Evolutionary conservation across 345 rosid genomes (phyloP), one percentile per base, ranked within the genome.

Genomic region (Erodium maritimum): DNA sequence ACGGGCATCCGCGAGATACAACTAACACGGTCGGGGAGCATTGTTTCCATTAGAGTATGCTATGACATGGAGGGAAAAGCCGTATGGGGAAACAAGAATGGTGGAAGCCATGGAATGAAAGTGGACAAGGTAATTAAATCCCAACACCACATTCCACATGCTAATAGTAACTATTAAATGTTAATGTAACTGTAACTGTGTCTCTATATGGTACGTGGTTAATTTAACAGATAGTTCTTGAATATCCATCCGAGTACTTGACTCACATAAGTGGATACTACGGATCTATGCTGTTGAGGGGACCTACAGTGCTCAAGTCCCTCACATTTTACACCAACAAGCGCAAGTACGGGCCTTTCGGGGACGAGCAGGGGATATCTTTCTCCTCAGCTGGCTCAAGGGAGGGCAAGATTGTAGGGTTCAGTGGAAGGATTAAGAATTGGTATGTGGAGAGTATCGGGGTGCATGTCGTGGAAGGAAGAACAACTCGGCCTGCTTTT

Each of bases 301-400:
- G 65, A 21, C 59, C 71, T 0, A n/a, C 58, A 11, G 29, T 68
- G 3, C 58, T 66, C 13, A 58, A 56, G 21, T 66, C 65, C 18
- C 66, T 71, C 19, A 63, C 69, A 14, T 63, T 71, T 22, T 50
- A 67, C 52, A 71, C 75, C 51, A 71, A 63, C 54, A 62, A 56
- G 29, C 60, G 50, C 45, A 63, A 63, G 56, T 67, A 71, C 9
- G 71, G 75, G 19, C 75, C 71, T 23, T 71, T 71, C 45, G 72
- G 76, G 29, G 69, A 63, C n/a, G 69, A 72, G 18, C 66, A 67
- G 23, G 69, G 72, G 46, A 45, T 22, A 52, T 54, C 58, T 11
- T 72, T 72, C 50, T 34, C 72, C 50, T 63, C 46, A 37, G 46
- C 76, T 18, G 61, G 48, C 9, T 53, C 61, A 9, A 56, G 56